These are phyloP conservation scores for Dinochytrium kinnereticum DNA, from an alignment of 371 early-diverging fungal species.

Conservation along the genomic window DNA sequence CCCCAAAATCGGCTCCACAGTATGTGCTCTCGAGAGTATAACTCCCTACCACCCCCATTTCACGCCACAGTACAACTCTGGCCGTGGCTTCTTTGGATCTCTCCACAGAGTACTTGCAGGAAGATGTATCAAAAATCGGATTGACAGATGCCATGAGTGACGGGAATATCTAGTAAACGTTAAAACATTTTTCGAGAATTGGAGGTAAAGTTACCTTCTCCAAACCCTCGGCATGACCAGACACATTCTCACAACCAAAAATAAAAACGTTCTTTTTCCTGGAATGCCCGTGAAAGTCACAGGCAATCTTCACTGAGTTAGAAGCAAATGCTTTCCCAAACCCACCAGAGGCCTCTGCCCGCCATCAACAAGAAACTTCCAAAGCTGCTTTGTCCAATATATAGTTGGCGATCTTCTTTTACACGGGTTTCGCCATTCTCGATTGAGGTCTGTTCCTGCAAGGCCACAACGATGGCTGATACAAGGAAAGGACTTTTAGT, in stretches of 20 bases:
- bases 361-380: constrained; percentile 31
- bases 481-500: too few relatives aligned
- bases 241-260: constrained; percentile 50
- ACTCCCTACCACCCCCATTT: constrained; percentile 49
- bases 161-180: constrained; percentile 40
- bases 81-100: constrained; percentile 54
- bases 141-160: constrained; percentile 42
- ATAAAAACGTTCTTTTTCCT: constrained; percentile 54
- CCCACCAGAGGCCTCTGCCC: constrained; percentile 2
- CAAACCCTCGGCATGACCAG: constrained; percentile 37
- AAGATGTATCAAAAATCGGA: constrained; percentile 45
- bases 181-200: constrained; percentile 1
- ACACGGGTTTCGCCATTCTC: constrained; percentile 31
- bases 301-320: constrained; percentile 26
- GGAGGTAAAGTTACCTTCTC: constrained; percentile 38
- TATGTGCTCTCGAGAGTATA: constrained; percentile 55
- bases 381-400: constrained; percentile 38
- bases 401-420: constrained; percentile 30
- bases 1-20: constrained; percentile 49
- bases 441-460: constrained; percentile 35
- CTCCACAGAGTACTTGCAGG: constrained; percentile 46
- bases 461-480: constrained; percentile 36
- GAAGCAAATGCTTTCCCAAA: not conserved
- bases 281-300: constrained; percentile 60
- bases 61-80: constrained; percentile 50